These are phyloP conservation scores for Dipodascus albidus DNA, from an alignment of 805 yeast species.

Conservation along the genomic window DNA sequence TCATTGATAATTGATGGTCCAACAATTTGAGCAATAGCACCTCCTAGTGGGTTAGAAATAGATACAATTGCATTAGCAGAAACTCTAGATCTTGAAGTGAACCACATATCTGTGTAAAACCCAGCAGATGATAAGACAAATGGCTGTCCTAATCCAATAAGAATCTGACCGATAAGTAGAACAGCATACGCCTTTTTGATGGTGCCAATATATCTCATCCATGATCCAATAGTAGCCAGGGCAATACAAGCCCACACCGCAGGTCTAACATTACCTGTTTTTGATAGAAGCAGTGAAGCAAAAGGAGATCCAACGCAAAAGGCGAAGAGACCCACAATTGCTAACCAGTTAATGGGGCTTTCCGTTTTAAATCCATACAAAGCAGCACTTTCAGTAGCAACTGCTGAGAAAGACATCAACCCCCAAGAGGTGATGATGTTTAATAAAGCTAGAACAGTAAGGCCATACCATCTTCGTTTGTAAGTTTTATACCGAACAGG, in stretches of 20 bases:
- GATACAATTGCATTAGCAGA: constrained; percentile 27
- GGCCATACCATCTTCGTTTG: constrained; percentile 25
- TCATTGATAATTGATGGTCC: constrained; percentile 23
- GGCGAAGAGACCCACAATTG: constrained; percentile 23
- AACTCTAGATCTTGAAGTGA: constrained; percentile 23
- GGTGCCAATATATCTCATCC: constrained; percentile 24
- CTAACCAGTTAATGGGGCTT: constrained; percentile 25
- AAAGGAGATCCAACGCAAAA: constrained; percentile 19
- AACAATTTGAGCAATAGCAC: constrained; percentile 24
- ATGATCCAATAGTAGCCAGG: constrained; percentile 20
- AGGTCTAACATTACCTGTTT: constrained; percentile 13
- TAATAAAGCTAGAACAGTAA: constrained; percentile 18
- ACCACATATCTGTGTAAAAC: constrained; percentile 24
- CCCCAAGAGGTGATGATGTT: constrained; percentile 25
- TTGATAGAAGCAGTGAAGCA: constrained; percentile 17
- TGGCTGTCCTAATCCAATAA: constrained; percentile 26
- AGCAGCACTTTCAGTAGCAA: constrained; percentile 17
- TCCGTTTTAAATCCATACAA: constrained; percentile 16
- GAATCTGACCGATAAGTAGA: constrained; percentile 25
- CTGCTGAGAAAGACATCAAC: constrained; percentile 25
- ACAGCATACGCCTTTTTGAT: constrained; percentile 17
- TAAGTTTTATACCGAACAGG: constrained; percentile 15
- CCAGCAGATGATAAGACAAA: constrained; percentile 23
- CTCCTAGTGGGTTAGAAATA: constrained; percentile 25
- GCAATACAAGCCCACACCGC: constrained; percentile 17